Evolutionary conservation across 495 filamentous ascomycete species (phyloP), one percentile per base, ranked within the genome.

Genomic region (Tuber borchii): DNA sequence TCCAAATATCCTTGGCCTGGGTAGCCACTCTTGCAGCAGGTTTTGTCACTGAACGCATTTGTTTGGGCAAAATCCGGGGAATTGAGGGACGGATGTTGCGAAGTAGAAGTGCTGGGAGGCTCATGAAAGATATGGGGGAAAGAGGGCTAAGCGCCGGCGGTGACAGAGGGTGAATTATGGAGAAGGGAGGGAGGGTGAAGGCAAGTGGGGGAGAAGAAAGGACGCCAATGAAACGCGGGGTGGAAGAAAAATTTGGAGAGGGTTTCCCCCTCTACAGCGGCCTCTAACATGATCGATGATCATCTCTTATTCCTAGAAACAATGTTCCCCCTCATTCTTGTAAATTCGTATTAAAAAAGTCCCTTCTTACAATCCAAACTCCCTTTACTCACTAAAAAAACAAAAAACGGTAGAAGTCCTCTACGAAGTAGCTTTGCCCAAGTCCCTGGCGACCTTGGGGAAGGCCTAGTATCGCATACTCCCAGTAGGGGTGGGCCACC

Each of bases 1-100:
- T 91, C 95, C 95, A 99, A 69, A 99, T 95, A 92, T 99, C 95
- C 82, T 97, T 93, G 80, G 88, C 88, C 84, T 92, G 90, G 40
- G 91, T 89, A 17, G 92, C 90, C 22, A 99, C 94, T 79, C 95
- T 87, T 74, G 85, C 85, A 6, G 95, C 95, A 40, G 95, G 95
- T 80, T 86, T 85, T 31, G 90, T 83, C 81, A 82, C 77, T 39
- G 68, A 17, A 34, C 78, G 69, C 61, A 44, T 7, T 26, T 73
- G 46, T 39, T 31, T 31, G 56, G 56, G 26, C 26, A 31, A 34
- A 34, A 80, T 48, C 34, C 31, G 19, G 10, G 44, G 45, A 43
- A 48, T 46, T 44, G 78, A 69, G 44, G 69, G 37, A 69, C 45
- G 72, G 72, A 73, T 73, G 26, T 73, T 31, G 72, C 61, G 42